A percentile compares a stretch with the other conserved stretches of the same genome.
Conservation (phyloP, 2,329 filamentous ascomycete species). For the Phaeosphaeria sp. region DNA sequence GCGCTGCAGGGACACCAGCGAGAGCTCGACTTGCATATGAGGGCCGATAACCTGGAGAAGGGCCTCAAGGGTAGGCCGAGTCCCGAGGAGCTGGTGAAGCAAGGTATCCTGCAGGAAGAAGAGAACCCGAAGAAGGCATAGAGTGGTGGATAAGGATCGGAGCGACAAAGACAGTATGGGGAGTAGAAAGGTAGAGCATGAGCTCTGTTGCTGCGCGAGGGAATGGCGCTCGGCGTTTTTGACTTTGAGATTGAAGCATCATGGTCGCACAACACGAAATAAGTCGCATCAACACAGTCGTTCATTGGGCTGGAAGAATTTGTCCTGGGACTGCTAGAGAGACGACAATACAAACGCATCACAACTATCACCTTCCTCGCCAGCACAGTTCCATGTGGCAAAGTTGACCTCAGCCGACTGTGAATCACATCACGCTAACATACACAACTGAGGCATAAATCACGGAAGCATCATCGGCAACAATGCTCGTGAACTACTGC, state of each 20-base stretch:
- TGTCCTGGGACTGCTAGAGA: background rate
- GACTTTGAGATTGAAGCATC: background rate
- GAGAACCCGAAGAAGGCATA: conserved; percentile 38
- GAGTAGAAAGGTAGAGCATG: background rate
- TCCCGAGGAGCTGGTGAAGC: conserved; percentile 77
- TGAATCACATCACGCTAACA: too few relatives aligned
- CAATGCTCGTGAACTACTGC: too few relatives aligned
- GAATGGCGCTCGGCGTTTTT: background rate
- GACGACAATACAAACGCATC: background rate
- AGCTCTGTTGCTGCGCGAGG: background rate
- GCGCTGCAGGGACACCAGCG: conserved; percentile 80
- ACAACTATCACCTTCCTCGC: background rate
- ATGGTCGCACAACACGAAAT: background rate
- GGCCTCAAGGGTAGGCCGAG: conserved; percentile 80
- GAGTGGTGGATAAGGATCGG: too few relatives aligned
- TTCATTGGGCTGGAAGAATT: background rate
- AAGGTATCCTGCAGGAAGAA: conserved; percentile 72
- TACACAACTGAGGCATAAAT: too few relatives aligned
- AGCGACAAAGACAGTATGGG: background rate
- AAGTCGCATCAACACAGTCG: background rate
- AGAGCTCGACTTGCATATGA: conserved; percentile 88
- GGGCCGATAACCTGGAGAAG: conserved; percentile 83
- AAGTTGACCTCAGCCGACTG: too few relatives aligned
- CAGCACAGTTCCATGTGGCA: too few relatives aligned
- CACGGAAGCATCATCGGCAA: too few relatives aligned